Base-by-base conservation (phyloP, 2,329 filamentous ascomycete species). In the Colletotrichum sp. region DNA sequence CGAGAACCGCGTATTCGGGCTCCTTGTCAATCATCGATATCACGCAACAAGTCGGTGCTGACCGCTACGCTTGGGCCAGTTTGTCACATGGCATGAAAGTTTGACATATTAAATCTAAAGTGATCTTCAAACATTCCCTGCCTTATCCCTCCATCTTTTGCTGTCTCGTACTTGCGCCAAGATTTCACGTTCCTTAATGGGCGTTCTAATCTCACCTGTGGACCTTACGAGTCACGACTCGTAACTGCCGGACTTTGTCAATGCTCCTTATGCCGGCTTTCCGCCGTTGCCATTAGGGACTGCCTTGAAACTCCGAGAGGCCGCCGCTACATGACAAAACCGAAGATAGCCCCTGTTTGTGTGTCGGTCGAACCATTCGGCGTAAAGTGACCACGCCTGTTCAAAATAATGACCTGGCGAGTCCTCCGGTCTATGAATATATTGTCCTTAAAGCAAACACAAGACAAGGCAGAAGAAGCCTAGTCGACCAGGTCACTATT, bases 401-500 rank as follows among this genome's bases (percentile, higher is more conserved):
- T n/a, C 9, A 12, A 49, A 49, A 49, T n/a, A n/a, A 1, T 49
- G 39, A 49, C 18, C 6, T 49, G 18, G 39, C 3, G 36, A 5
- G 36, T 5, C 1, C 16, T 18, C 8, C 36, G 8, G 36, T 44
- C 16, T 39, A 5, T 39, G 16, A 18, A 6, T n/a, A 9, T 49
- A 10, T n/a, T 18, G 16, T 44, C 16, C 39, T 44, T 0, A n/a
- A 44, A 44, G 16, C 39, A n/a, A n/a, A n/a, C 18, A n/a, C 39
- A 49, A 12, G 8, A n/a, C 16, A n/a, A n/a, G 39, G 1, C 1
- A 49, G 9, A n/a, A n/a, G 39, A 49, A 3, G 18, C 5, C 5
- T n/a, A n/a, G 1, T n/a, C 39, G 1, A n/a, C 0, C 16, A 10
- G 18, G 1, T n/a, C 39, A 49, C 18, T 0, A 49, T n/a, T n/a